These are phyloP conservation scores for Panellus pusillus DNA, from an alignment of 768 basidiomycete species.

Conservation along the genomic window DNA sequence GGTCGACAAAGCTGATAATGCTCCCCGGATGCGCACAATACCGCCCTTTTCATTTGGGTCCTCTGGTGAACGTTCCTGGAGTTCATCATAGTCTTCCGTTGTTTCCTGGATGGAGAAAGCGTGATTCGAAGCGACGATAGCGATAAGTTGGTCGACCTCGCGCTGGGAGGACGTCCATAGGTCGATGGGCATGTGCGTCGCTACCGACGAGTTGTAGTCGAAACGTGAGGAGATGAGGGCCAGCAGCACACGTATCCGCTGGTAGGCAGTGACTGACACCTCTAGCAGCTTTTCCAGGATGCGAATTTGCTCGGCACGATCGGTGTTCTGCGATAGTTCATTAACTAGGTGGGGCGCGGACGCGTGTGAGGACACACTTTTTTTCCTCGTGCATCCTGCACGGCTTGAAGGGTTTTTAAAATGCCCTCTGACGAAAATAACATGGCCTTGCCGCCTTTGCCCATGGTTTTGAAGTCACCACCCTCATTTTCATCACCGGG, in stretches of 20 bases:
- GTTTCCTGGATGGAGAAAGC: conserved; percentile 84
- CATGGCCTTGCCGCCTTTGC: conserved; percentile 83
- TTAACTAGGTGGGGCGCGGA: conserved; percentile 4
- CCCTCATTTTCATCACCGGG: conserved; percentile 47
- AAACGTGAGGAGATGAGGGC: conserved; percentile 93
- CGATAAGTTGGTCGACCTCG: conserved; percentile 87
- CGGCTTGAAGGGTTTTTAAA: conserved; percentile 87
- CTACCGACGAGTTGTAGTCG: conserved; percentile 90
- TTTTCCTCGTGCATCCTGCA: conserved; percentile 93
- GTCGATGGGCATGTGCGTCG: conserved; percentile 89
- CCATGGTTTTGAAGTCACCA: conserved; percentile 87
- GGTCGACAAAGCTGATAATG: conserved; percentile 94
- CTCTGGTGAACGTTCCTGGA: conserved; percentile 74
- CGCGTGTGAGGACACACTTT: conserved; percentile 57
- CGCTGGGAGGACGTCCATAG: conserved; percentile 85
- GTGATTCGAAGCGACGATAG: conserved; percentile 68
- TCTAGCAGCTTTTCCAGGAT: conserved; percentile 85
- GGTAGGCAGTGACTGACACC: conserved; percentile 85
- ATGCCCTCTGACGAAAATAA: conserved; percentile 83
- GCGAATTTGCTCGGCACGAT: conserved; percentile 91
- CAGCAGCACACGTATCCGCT: conserved; percentile 90
- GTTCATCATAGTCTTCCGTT: conserved; percentile 90
- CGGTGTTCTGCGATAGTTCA: conserved; percentile 74
- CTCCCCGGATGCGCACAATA: conserved; percentile 89
- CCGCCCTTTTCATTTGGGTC: conserved; percentile 60